These are phyloP conservation scores for Phytopythium chamaehyphon DNA, from an alignment of 352 stramenopile genomes.

Conservation along the genomic window DNA sequence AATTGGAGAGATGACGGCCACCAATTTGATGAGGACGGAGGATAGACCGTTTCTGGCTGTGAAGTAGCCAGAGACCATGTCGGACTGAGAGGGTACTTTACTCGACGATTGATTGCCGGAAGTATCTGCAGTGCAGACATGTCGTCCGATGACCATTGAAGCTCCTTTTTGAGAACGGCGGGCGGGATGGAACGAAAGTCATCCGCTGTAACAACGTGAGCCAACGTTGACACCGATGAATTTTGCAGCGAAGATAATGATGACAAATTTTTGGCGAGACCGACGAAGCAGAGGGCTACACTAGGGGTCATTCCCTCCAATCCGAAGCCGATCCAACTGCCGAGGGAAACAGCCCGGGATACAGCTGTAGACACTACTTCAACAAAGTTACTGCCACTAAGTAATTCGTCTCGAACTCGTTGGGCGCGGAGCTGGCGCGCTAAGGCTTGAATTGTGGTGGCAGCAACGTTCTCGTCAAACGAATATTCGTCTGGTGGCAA, in stretches of 20 bases:
- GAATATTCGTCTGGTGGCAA: conserved; percentile 49
- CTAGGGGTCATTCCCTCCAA: conserved; percentile 61
- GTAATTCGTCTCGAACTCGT: conserved; percentile 14
- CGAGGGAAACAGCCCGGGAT: conserved; percentile 14
- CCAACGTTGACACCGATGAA: conserved; percentile 8
- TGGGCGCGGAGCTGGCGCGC: conserved; percentile 41
- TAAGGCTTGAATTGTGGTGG: conserved; percentile 60
- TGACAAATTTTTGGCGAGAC: conserved; percentile 44
- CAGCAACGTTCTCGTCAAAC: conserved; percentile 66
- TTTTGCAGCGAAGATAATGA: neutral
- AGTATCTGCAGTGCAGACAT: conserved; percentile 24
- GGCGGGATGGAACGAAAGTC: conserved; percentile 25
- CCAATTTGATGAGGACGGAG: neutral
- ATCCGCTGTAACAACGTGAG: conserved; percentile 25
- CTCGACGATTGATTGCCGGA: conserved; percentile 3
- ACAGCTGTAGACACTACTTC: conserved; percentile 29
- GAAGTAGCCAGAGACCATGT: neutral
- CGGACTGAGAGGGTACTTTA: conserved; percentile 52
- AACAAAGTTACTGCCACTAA: conserved; percentile 46
- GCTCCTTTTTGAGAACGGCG: conserved; percentile 29
- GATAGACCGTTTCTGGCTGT: neutral
- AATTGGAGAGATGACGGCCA: conserved; percentile 17
- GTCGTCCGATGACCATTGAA: conserved; percentile 66
- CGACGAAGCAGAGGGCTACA: conserved; percentile 54
- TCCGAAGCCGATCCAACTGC: conserved; percentile 61